Evolutionary conservation across 805 yeast genomes (phyloP).

Genomic region (Wickerhamiella bombiphila): DNA sequence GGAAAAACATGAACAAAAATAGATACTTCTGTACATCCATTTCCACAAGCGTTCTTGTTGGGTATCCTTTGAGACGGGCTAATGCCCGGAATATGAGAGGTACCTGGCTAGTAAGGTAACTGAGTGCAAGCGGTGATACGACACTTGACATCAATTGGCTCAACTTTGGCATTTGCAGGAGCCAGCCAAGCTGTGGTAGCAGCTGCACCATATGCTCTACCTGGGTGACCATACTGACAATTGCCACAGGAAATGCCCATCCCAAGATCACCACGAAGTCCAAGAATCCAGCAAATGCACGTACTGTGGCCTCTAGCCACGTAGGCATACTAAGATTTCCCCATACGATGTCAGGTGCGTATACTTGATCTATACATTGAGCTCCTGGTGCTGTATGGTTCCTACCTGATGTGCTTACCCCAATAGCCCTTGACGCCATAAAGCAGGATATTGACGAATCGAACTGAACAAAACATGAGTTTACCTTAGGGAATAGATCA

Average conservation of each 20-base stretch:
- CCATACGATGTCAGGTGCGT: constrained; percentile 66
- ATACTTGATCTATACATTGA: constrained; percentile 28
- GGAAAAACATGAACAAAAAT: constrained; percentile 65
- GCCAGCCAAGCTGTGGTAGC: constrained; percentile 45
- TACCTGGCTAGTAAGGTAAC: constrained; percentile 48
- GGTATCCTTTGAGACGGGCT: constrained; percentile 40
- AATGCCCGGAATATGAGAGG: constrained; percentile 42
- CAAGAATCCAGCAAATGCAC: constrained; percentile 31
- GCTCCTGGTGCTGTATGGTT: constrained; percentile 5
- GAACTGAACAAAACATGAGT: constrained; percentile 45
- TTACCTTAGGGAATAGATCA: constrained; percentile 19
- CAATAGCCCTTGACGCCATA: constrained; percentile 35
- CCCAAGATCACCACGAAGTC: constrained; percentile 39
- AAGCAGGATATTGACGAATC: constrained; percentile 41
- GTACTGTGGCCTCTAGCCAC: constrained; percentile 26
- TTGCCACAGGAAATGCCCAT: constrained; percentile 76
- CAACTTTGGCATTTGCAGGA: constrained; percentile 39
- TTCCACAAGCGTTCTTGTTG: constrained; percentile 51
- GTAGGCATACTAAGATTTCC: constrained; percentile 33
- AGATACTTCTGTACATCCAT: constrained; percentile 64
- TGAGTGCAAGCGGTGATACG: constrained; percentile 51
- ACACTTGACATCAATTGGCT: constrained; percentile 44
- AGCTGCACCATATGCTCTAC: constrained; percentile 47
- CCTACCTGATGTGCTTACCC: constrained; percentile 1
- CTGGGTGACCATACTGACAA: constrained; percentile 64